phyloP scores from a whole-genome alignment of 2,329 filamentous ascomycete species.

The Grosmannia serpens region DNA sequence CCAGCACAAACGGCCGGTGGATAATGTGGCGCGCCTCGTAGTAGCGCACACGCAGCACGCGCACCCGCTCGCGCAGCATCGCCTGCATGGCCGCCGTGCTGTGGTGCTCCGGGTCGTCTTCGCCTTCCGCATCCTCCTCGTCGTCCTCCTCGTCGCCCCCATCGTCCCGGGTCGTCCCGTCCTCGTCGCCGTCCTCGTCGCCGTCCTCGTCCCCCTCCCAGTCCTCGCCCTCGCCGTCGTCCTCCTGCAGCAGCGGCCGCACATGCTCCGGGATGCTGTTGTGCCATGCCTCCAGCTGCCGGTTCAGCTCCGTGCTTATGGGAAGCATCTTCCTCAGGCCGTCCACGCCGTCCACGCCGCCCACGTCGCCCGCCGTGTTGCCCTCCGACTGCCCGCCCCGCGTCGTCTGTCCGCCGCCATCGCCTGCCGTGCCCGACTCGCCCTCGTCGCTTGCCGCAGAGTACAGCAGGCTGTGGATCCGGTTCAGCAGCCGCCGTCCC shows the following conservation, averaged over 20 bases:
- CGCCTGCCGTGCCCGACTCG: slow-evolving; percentile 11
- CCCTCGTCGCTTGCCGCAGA: slow-evolving; percentile 3
- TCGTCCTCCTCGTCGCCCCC: slow-evolving; percentile 30
- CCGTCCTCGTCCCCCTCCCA: slow-evolving; percentile 26
- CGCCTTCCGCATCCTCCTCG: not conserved
- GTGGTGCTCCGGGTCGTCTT: slow-evolving; percentile 24
- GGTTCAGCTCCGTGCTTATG: slow-evolving; percentile 24
- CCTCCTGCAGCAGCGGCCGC: slow-evolving; percentile 38
- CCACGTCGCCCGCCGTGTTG: no score
- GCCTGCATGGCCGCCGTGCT: slow-evolving; percentile 19
- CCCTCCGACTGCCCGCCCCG: not conserved
- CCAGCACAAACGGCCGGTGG: slow-evolving; percentile 45
- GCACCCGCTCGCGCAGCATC: slow-evolving; percentile 41
- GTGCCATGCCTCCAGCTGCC: slow-evolving; percentile 27
- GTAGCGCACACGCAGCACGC: slow-evolving; percentile 60
- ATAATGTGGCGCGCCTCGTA: slow-evolving; percentile 62
- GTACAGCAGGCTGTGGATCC: slow-evolving; percentile 30
- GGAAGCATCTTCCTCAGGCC: slow-evolving; percentile 19
- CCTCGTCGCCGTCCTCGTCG: slow-evolving; percentile 34
- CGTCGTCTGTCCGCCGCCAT: not conserved
- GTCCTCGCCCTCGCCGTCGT: slow-evolving; percentile 35
- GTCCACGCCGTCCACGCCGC: slow-evolving; percentile 7
- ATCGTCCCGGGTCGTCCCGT: slow-evolving; percentile 24
- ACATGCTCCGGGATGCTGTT: slow-evolving; percentile 23
- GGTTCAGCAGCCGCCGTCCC: slow-evolving; percentile 28